Evolutionary conservation across 2,329 filamentous ascomycete genomes (phyloP), one percentile per base, ranked within the genome.

Genomic region (Colletotrichum falcatum): DNA sequence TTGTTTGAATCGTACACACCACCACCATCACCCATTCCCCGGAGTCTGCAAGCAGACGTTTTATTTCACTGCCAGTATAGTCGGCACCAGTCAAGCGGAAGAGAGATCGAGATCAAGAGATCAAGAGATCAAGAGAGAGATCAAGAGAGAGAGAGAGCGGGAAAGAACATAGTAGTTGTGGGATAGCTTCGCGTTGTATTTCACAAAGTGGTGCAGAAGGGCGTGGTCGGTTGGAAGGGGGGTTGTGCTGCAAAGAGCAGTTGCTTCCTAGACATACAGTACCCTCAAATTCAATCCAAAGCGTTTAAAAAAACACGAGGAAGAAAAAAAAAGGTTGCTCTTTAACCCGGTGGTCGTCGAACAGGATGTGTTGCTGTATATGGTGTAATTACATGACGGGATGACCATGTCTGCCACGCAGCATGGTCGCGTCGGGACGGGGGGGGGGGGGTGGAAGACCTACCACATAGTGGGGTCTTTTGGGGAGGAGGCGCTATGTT

Each of bases 1-100:
- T 65, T 72, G 56, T 73, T 70, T 66, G 63, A 72, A 70, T 70
- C 59, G 61, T 70, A 73, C 72, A 65, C 64, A 69, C 66, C 56
- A 64, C 26, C 59, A 54, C 60, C 14, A 11, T 37, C 35, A 37
- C 33, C 35, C 48, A 20, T 39, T 39, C 46, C 54, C 46, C 16
- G 18, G 63, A 66, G 64, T 63, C 71, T 72, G 71, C 71, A 56
- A 68, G 66, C 61, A 68, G 73, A 61, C 46, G 33, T 61, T 69
- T 44, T 58, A 61, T 63, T 58, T 71, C 69, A 65, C 60, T 70
- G 65, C 53, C 42, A 42, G 60, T 59, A 56, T 61, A 71, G 65
- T 61, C 35, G 49, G 33, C 59, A 53, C 62, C 16, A 39, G 55
- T 65, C 44, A 33, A 67, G 51, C 48, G 61, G 39, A 51, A 46